phyloP scores from a whole-genome alignment of 768 basidiomycete genomes.

The Jaapia argillacea region DNA sequence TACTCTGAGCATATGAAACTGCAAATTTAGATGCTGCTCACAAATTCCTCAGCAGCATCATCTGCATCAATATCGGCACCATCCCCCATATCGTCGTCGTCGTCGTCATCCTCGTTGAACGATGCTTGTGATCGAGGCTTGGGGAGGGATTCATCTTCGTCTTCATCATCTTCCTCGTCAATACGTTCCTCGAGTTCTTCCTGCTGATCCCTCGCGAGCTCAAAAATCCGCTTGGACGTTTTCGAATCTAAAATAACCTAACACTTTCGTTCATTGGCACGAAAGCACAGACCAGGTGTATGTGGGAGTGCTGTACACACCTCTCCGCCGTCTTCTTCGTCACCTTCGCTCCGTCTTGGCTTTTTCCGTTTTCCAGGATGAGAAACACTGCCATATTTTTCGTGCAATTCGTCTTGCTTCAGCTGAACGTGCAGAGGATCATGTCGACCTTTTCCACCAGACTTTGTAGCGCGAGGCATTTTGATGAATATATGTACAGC shows the following conservation, averaged over 20 bases:
- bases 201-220: conserved; percentile 89
- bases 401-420: conserved; percentile 62
- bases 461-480: conserved; percentile 60
- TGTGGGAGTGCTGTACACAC: conserved; percentile 13
- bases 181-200: conserved; percentile 69
- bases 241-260: conserved; percentile 72
- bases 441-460: conserved; percentile 54
- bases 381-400: conserved; percentile 71
- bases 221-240: conserved; percentile 80
- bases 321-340: conserved; percentile 57
- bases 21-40: conserved; percentile 15
- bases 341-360: conserved; percentile 28
- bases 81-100: conserved; percentile 49
- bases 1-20: neutral
- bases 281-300: neutral
- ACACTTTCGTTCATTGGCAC: neutral
- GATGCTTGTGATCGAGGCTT: conserved; percentile 8
- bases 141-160: conserved; percentile 17
- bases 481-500: conserved; percentile 6
- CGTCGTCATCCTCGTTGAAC: conserved; percentile 28
- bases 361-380: conserved; percentile 71
- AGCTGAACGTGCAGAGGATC: conserved; percentile 85
- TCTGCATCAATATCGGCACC: conserved; percentile 27
- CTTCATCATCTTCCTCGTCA: conserved; percentile 43
- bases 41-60: conserved; percentile 39